Conservation (phyloP, 129 eudicot genomes). For the Mikania micrantha region DNA sequence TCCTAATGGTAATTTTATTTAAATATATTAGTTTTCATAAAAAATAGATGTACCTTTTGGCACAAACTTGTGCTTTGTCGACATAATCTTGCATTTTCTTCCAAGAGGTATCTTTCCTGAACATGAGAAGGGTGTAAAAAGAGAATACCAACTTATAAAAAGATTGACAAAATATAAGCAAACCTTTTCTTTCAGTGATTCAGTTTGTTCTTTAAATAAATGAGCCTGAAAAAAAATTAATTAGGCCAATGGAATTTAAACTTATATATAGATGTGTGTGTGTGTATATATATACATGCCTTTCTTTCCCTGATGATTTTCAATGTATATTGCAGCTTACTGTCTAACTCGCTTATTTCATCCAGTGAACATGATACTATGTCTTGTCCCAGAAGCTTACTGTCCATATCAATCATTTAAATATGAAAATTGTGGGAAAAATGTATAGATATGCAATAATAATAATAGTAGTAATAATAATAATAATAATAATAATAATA, state of each 20-base stretch:
- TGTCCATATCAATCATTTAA: not conserved
- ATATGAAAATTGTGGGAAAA: no score
- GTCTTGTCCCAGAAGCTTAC: slow-evolving; percentile 55
- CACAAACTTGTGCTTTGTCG: slow-evolving; percentile 8
- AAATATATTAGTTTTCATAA: no score
- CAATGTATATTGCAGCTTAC: slow-evolving; percentile 37
- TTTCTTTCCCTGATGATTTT: slow-evolving; percentile 15
- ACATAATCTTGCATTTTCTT: slow-evolving; percentile 44
- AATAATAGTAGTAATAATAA: no score
- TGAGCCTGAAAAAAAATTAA: slow-evolving; percentile 36
- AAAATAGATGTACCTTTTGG: slow-evolving; percentile 22
- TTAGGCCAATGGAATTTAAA: not conserved
- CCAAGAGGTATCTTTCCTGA: slow-evolving; percentile 42
- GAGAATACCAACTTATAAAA: not conserved
- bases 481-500: no score
- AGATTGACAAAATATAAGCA: not conserved
- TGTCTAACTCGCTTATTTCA: slow-evolving; percentile 39
- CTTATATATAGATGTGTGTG: not conserved
- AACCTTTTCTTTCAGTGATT: slow-evolving; percentile 47
- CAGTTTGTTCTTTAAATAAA: slow-evolving; percentile 41
- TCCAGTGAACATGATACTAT: slow-evolving; percentile 38
- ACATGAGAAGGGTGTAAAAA: not conserved
- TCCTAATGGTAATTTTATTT: no score
- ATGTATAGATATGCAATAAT: no score
- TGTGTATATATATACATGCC: slow-evolving; percentile 13